Evolutionary conservation across 2,329 filamentous ascomycete genomes (phyloP), one percentile per base, ranked within the genome.

Genomic region (Proliferodiscus dingleyae): DNA sequence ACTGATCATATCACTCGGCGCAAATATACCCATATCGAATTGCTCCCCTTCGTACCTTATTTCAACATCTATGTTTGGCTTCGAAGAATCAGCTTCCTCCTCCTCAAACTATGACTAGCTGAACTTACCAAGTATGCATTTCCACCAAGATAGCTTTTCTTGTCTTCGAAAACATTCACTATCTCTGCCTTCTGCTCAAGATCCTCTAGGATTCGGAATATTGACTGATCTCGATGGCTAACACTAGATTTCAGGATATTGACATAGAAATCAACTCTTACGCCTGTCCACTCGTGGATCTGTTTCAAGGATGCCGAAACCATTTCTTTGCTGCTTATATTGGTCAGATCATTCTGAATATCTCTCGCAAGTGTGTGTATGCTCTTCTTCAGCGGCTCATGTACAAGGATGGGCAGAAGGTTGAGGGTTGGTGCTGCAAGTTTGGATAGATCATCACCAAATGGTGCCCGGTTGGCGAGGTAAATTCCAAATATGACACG

Each of bases 401-500:
- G 60, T 2, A 93, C 74, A 9, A 73, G 72, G 0, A 96, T 66
- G 0, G 89, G 89, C 2, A 95, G 74, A 3, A 96, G 72, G 54
- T 86, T 90, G 16, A 96, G 72, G 0, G 87, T 93, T 0, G 90
- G 89, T 24, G 80, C 82, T 0, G 74, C 55, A 2, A 77, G 67
- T 0, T 55, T 53, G 2, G 77, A 68, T 1, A 80, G 61, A 3
- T 73, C 68, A 3, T 74, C 67, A 7, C 74, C 65, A 18, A 70
- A 68, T 9, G 76, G 69, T 0, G 75, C 73, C 41, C 89, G 78
- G 62, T 94, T 95, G 33, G 89, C 87, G 7, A 95, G 76, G 63
- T 95, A 96, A 18, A 95, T 66, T 2, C 89, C 90, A 41, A 95
- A 74, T 0, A 88, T 67, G 2, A 87, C 64, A 30, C 78, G 69